Conservation (phyloP, 2,329 filamentous ascomycete genomes). For the Chaetomiaceae sp. region DNA sequence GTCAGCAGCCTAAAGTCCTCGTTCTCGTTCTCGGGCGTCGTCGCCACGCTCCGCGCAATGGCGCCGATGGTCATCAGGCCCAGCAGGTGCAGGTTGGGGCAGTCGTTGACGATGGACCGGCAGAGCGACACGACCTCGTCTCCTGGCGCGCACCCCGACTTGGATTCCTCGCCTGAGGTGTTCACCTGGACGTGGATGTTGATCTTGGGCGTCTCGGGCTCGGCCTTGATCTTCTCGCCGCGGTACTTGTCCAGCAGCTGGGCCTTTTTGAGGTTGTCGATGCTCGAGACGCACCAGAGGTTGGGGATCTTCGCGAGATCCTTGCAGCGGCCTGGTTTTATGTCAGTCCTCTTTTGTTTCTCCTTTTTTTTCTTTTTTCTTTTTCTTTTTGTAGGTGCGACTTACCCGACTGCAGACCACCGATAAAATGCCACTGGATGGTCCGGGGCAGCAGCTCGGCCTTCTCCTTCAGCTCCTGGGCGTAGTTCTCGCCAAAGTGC, state of each 20-base stretch:
- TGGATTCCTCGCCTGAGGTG: constrained; percentile 81
- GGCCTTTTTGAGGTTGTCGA: constrained; percentile 86
- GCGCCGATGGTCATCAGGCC: constrained; percentile 98
- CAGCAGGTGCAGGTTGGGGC: constrained; percentile 67
- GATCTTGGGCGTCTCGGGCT: constrained; percentile 44
- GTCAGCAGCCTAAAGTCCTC: constrained; percentile 75
- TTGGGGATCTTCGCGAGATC: constrained; percentile 80
- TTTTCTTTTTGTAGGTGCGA: too few species aligned
- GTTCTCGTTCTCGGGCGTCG: constrained; percentile 73
- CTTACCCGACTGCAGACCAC: constrained; percentile 73
- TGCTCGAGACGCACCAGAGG: constrained; percentile 84
- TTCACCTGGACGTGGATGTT: constrained; percentile 90
- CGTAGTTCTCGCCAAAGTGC: constrained; percentile 97
- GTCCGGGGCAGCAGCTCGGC: constrained; percentile 68
- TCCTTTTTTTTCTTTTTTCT: too few species aligned
- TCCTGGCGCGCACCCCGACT: constrained; percentile 73
- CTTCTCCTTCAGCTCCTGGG: constrained; percentile 84
- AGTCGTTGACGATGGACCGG: constrained; percentile 62
- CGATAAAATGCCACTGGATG: constrained; percentile 96
- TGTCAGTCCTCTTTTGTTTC: neutral
- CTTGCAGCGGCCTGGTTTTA: constrained; percentile 79
- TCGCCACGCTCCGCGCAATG: constrained; percentile 75
- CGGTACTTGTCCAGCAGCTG: constrained; percentile 73
- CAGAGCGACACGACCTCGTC: constrained; percentile 60
- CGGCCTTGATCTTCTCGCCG: constrained; percentile 38